Evolutionary conservation across 495 filamentous ascomycete genomes (phyloP), one percentile per base, ranked within the genome.

Genomic region (Collariella sp.): DNA sequence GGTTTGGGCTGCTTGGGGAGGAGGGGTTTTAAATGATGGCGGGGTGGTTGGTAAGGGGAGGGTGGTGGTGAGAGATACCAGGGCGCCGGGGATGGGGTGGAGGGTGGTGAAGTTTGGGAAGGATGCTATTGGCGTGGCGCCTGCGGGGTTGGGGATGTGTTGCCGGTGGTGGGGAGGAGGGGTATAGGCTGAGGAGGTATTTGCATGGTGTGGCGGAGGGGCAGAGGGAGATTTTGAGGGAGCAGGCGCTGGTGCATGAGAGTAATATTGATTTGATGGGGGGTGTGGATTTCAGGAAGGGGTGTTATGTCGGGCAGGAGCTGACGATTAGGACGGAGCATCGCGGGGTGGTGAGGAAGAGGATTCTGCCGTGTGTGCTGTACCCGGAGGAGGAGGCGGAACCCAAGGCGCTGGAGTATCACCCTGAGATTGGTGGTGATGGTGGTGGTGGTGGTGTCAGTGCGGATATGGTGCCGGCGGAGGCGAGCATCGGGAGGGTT

Each of bases 231-330:
- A 83, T 98, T 15, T 66, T 79, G 20, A 66, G 72, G 43, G 85
- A 83, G 40, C 67, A 75, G 3, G 83, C 88, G 23, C 72, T 97
- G 42, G 89, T 90, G 19, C 81, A 85, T 58, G 89, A 96, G 66
- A 82, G 73, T 54, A 93, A 95, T 66, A 74, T 96, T 58, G 93
- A 98, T 68, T 74, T 87, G 58, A 83, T 84, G 76, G 26, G 78
- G 16, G 94, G 78, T 3, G 80, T 97, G 39, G 89, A 96, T 72
- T 98, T 94, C 70, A 79, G 82, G 44, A 98, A 98, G 71, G 93
- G 93, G 1, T 98, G 93, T 69, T 98, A 98, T 68, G 83, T 97
- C 0, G 93, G 93, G 0, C 93, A 98, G 71, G 93, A 98, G 67
- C 75, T 97, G 48, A 97, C 94, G 7, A 95, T 96, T 42, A 83